phyloP scores from a whole-genome alignment of 805 yeast species.

The Wickerhamiella vanderwaltii region DNA sequence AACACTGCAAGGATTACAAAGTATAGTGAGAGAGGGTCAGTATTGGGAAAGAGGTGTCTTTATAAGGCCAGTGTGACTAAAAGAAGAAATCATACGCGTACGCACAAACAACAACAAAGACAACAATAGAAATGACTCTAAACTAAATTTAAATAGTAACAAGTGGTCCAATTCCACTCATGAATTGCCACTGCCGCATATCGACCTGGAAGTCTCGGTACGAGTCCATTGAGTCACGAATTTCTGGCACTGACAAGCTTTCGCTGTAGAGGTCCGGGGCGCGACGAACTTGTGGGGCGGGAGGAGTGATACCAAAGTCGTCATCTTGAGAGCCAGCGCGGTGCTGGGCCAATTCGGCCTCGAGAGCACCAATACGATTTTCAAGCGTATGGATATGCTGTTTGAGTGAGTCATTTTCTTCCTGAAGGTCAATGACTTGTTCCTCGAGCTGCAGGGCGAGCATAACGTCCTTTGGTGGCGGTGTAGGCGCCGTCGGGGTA shows the following conservation, averaged over 20 bases:
- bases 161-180: conserved; percentile 54
- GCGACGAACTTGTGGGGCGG: conserved; percentile 19
- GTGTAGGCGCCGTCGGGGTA: background rate
- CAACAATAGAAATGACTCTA: no score
- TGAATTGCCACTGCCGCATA: conserved; percentile 57
- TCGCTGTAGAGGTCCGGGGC: conserved; percentile 32
- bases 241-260: conserved; percentile 38
- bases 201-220: conserved; percentile 85
- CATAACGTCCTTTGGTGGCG: background rate
- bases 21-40: conserved; percentile 2
- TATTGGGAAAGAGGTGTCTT: background rate
- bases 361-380: conserved; percentile 27
- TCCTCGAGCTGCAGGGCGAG: background rate
- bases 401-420: conserved; percentile 28
- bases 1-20: no score
- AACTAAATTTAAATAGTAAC: conserved; percentile 30
- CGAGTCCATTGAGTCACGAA: conserved; percentile 40
- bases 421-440: conserved; percentile 22
- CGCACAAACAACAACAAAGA: no score
- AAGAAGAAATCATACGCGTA: background rate
- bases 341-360: conserved; percentile 16
- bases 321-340: conserved; percentile 17
- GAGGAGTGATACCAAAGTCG: conserved; percentile 18
- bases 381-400: conserved; percentile 28
- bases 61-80: background rate